Evolutionary conservation across 345 rosid species (phyloP).

Genomic region (Lumnitzera racemosa): DNA sequence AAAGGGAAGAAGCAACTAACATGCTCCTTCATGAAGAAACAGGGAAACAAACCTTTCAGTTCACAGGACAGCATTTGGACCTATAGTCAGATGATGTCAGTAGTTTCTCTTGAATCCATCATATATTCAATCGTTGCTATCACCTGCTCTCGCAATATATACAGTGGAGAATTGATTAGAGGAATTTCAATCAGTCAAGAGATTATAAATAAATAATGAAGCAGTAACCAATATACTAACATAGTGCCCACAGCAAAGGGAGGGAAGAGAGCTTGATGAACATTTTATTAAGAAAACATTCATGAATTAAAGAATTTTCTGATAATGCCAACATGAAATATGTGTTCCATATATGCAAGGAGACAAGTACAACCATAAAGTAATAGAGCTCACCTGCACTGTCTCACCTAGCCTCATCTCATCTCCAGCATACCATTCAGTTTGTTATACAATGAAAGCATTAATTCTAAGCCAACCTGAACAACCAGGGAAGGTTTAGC

Average conservation of each 20-base stretch:
- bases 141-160: conserved; percentile 45
- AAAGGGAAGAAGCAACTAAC: no score
- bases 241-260: no score
- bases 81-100: conserved; percentile 99
- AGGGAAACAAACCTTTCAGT: conserved; percentile 83
- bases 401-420: conserved; percentile 99
- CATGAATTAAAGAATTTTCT: not conserved
- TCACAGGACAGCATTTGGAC: conserved; percentile 94
- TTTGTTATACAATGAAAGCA: conserved; percentile 97
- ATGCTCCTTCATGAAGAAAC: not conserved
- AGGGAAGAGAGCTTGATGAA: not conserved
- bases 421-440: conserved; percentile 96
- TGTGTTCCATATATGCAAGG: not conserved
- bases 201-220: not conserved
- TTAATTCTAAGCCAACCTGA: conserved; percentile 99
- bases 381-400: conserved; percentile 61
- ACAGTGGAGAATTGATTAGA: not conserved
- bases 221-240: no score
- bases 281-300: not conserved
- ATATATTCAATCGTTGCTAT: conserved; percentile 97
- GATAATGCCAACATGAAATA: not conserved
- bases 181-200: no score
- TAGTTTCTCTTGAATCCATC: conserved; percentile 99
- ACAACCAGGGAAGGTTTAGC: conserved; percentile 12
- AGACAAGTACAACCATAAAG: conserved; percentile 2